Evolutionary conservation across 2,329 filamentous ascomycete genomes (phyloP).

Genomic region (Tolypocladium amazonense): DNA sequence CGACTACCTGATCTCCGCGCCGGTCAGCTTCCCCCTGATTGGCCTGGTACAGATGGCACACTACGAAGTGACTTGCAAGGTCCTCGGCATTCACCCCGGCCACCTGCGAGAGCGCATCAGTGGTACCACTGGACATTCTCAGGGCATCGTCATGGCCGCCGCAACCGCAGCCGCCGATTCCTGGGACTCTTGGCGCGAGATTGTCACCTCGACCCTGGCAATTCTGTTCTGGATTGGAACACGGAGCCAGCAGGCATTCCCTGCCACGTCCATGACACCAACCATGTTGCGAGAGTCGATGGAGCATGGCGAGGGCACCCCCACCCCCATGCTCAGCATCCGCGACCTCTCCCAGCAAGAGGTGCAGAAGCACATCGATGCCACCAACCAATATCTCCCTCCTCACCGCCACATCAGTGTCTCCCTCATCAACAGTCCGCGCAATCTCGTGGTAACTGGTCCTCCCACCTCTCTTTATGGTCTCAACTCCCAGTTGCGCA

Average conservation of each 20-base stretch:
- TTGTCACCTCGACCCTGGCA: slow-evolving; percentile 70
- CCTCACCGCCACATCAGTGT: slow-evolving; percentile 88
- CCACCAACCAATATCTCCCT: slow-evolving; percentile 92
- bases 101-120: slow-evolving; percentile 74
- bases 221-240: slow-evolving; percentile 98
- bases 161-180: slow-evolving; percentile 82
- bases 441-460: slow-evolving; percentile 93
- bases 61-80: slow-evolving; percentile 89
- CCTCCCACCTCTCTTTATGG: slow-evolving; percentile 94
- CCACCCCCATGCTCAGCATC: slow-evolving; percentile 96
- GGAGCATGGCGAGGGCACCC: slow-evolving; percentile 87
- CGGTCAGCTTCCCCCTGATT: slow-evolving; percentile 92
- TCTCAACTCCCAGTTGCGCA: slow-evolving; percentile 87
- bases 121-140: slow-evolving; percentile 91
- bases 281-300: slow-evolving; percentile 85
- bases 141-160: slow-evolving; percentile 88
- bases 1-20: slow-evolving; percentile 89
- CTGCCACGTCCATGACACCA: slow-evolving; percentile 84
- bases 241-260: slow-evolving; percentile 94
- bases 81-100: slow-evolving; percentile 80
- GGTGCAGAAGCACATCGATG: slow-evolving; percentile 93
- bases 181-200: slow-evolving; percentile 84
- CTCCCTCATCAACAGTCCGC: slow-evolving; percentile 90
- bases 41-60: slow-evolving; percentile 93
- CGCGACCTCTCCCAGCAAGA: slow-evolving; percentile 80